phyloP scores from a whole-genome alignment of 495 filamentous ascomycete genomes.

The Xylaria sp. region DNA sequence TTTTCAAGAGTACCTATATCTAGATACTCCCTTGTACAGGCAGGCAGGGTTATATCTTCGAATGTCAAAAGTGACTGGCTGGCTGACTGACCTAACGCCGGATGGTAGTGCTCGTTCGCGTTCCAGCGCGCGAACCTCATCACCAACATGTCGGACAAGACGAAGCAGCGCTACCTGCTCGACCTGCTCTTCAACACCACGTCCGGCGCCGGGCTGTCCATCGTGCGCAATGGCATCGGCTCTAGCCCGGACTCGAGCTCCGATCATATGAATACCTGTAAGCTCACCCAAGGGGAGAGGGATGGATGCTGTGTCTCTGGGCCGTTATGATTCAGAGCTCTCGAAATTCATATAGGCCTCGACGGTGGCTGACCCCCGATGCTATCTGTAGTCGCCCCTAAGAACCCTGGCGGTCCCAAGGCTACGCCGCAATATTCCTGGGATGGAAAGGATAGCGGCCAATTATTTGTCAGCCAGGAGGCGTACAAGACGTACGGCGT shows the following conservation, averaged over 20 bases:
- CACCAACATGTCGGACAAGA: conserved; percentile 54
- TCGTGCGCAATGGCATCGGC: conserved; percentile 64
- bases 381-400: conserved; percentile 57
- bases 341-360: not conserved
- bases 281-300: not conserved
- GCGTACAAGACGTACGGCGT: conserved; percentile 55
- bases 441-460: conserved; percentile 60
- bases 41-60: not conserved
- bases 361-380: conserved; percentile 30
- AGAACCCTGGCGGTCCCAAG: conserved; percentile 51
- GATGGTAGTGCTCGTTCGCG: conserved; percentile 49
- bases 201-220: conserved; percentile 60
- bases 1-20: not conserved
- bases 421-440: conserved; percentile 53
- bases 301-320: no score
- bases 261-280: conserved; percentile 42
- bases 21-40: not conserved
- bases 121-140: conserved; percentile 63
- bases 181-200: conserved; percentile 61
- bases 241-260: conserved; percentile 51
- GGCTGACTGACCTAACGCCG: no score
- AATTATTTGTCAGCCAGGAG: conserved; percentile 60
- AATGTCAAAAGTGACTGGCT: no score
- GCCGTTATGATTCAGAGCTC: no score
- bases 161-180: conserved; percentile 51